A percentile compares a stretch with the other conserved stretches of the same genome.
Evolutionary conservation across 257 asterid genomes (phyloP).

Genomic region (Lavandula angustifolia): DNA sequence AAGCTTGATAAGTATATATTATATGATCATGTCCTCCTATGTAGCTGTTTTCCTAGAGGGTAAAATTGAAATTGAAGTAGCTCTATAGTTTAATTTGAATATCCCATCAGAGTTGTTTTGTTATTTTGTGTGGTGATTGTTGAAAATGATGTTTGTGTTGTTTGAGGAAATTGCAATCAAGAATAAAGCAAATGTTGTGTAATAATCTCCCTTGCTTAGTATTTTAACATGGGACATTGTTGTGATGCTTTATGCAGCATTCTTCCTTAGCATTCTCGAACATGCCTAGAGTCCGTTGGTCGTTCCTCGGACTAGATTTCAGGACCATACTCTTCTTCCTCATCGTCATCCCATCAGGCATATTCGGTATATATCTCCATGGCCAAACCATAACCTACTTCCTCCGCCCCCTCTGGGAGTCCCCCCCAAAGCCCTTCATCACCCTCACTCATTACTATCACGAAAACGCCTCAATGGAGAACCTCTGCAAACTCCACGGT

Average conservation of each 20-base stretch:
- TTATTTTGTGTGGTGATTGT: not conserved
- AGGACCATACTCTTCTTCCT: constrained; percentile 44
- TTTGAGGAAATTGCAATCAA: constrained; percentile 8
- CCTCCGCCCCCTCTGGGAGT: constrained; percentile 70
- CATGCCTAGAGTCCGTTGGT: constrained; percentile 50
- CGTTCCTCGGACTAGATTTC: constrained; percentile 49
- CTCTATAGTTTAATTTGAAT: not conserved
- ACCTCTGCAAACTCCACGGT: constrained; percentile 68
- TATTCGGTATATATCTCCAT: constrained; percentile 50
- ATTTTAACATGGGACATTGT: not conserved
- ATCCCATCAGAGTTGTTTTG: constrained; percentile 3
- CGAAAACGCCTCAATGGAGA: constrained; percentile 58
- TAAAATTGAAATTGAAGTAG: constrained; percentile 1
- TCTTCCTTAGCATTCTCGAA: constrained; percentile 17
- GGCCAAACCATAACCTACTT: constrained; percentile 70
- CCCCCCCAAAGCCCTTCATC: constrained; percentile 67
- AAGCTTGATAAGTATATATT: not conserved
- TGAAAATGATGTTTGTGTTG: constrained; percentile 7
- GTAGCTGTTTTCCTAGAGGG: not conserved
- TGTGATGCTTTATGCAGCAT: not conserved
- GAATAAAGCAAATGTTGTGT: not conserved
- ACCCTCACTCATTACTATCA: constrained; percentile 58
- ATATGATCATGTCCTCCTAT: not conserved
- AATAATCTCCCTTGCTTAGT: not conserved
- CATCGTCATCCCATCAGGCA: constrained; percentile 42